Evolutionary conservation across 1,284 basidiomycete genomes (phyloP), one percentile per base, ranked within the genome.

Genomic region (Entoloma clypeatum): DNA sequence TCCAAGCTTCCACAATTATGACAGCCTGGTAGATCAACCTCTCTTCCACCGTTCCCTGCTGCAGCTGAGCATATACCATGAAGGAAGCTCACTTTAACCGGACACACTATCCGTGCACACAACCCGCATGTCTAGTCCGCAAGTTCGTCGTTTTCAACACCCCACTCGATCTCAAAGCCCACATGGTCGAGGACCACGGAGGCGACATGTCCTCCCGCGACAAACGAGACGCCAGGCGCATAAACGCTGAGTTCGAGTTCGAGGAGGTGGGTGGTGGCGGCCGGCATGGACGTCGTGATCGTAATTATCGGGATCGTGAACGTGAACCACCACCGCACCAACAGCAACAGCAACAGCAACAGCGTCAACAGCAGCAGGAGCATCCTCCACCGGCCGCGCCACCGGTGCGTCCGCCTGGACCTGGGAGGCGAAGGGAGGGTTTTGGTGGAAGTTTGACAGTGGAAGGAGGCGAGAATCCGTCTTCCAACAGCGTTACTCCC

Each of bases 131-230:
- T 59, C 75, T 87, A 26, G 83, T 82, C 11, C 82, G 83, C 55
- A 97, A 96, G 65, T 99, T 98, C 55, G 87, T 98, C 37, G 95
- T 99, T 10, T 99, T 98, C 61, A 81, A 80, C 36, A 85, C 84
- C 14, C 74, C 81, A 25, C 69, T 99, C 23, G 96, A 98, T 58
- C 80, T 97, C 35, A 85, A 95, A 63, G 93, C 86, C 0, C 95
- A 99, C 61, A 86, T 89, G 71, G 81, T 98, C 13, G 82, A 87
- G 44, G 79, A 81, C 55, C 95, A 98, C 55, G 86, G 83, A 7
- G 79, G 79, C 3, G 77, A 83, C 27, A 90, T 96, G 82, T 81
- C 77, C 10, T 65, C 84, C 1, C 74, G 81, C 14, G 90, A 93
- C 55, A 81, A 78, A 45, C 82, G 79, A 43, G 87, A 91, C 33